These are phyloP conservation scores for Myriosclerotinia curreyana DNA, from an alignment of 2,329 filamentous ascomycete species.

Conservation along the genomic window DNA sequence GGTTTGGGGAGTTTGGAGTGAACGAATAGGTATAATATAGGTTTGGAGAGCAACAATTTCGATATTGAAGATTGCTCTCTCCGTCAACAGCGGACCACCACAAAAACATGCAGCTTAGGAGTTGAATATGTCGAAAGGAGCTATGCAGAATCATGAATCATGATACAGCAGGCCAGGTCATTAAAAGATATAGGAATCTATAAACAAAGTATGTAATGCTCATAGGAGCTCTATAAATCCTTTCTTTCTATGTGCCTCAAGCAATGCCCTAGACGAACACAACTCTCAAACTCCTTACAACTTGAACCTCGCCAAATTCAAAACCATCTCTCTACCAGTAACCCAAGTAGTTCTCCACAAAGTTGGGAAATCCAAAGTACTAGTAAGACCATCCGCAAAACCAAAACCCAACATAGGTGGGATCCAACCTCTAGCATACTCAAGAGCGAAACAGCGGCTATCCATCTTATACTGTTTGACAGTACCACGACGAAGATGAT, in stretches of 20 bases:
- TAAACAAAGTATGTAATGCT: constrained; percentile 10
- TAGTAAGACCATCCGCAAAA: constrained; percentile 75
- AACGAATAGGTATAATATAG: not conserved
- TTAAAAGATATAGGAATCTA: constrained; percentile 13
- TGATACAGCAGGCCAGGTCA: not conserved
- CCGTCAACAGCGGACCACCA: not conserved
- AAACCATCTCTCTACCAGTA: constrained; percentile 73
- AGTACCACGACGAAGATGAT: constrained; percentile 67
- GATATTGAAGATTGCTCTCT: not conserved
- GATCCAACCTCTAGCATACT: constrained; percentile 86
- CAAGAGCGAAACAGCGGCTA: constrained; percentile 71
- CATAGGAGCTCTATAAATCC: constrained; percentile 7
- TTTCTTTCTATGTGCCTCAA: not conserved
- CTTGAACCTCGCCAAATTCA: constrained; percentile 57
- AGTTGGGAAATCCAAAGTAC: constrained; percentile 81
- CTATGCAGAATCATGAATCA: not conserved
- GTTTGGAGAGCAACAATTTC: not conserved
- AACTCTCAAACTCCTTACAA: not conserved
- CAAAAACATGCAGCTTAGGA: not conserved
- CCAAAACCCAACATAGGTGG: constrained; percentile 91
- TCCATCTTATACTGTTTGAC: constrained; percentile 85
- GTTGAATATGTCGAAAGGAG: not conserved
- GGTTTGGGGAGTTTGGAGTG: not conserved
- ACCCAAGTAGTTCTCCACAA: constrained; percentile 74
- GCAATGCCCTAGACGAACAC: not conserved